Base-by-base conservation (phyloP, 371 early-diverging fungal species). In the Mortierella sp. region DNA sequence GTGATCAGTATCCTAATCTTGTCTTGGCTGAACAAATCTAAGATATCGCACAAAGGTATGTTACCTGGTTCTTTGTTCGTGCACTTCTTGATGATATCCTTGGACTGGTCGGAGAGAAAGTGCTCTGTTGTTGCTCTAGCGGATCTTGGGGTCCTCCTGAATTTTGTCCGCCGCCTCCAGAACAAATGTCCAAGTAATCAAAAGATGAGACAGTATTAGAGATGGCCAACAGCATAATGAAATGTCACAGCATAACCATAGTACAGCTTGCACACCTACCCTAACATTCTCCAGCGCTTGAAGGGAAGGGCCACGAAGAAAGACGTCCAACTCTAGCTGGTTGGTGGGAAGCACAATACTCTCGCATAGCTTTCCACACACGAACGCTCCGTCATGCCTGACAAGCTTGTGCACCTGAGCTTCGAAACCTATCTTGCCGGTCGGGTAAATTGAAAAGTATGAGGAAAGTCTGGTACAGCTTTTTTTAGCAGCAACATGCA, bases 401-500 rank as follows among this genome's bases (percentile, higher is more conserved):
- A 61, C 61, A 61, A 37, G 14, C 61, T 61, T 61, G 37, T 7
- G 37, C 31, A 31, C 61, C 10, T 61, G 61, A 61, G 61, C 61
- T 61, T 61, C 61, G 61, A 61, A 61, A 1, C 61, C 34, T 61
- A 61, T 34, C 39, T 34, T 61, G 61, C 34, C 31, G 31, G 61
- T 29, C 61, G 34, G 8, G 39, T 34, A 39, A 61, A 34, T 61
- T 61, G 50, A 19, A 19, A 61, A 61, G 61, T 61, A 14, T 34
- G 7, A 61, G 16, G 58, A 58, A 61, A 61, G 39, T 0, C 61
- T 14, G 6, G 37, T 0, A 61, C 6, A 61, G 37, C 61, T 10
- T 61, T 61, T n/a, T 29, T 61, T 19, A 61, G 61, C 61, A 61
- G 61, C 34, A 61, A 61, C 34, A 61, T 61, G 37, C 14, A 61